Base-by-base conservation (phyloP, 345 rosid species). In the Anacardium occidentale region DNA sequence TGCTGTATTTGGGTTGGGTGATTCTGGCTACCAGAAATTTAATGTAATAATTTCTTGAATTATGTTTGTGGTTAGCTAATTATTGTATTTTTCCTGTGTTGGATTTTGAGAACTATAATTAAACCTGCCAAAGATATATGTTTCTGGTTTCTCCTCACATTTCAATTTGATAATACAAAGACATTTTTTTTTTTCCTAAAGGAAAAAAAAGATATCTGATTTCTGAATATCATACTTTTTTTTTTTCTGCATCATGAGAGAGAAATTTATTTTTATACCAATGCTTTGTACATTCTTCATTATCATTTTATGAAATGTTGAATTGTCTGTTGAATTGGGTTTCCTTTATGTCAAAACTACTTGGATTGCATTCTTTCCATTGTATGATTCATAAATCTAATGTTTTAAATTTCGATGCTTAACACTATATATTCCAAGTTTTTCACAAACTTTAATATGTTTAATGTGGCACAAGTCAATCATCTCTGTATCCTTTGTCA, bases 1-100 rank as follows among this genome's bases (percentile, higher is more conserved):
- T 83, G 87, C 98, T 0, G 98, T 94, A 68, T 94, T 92, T 84
- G 99, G 98, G 53, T 75, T 94, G 71, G 97, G 97, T 61, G 98
- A 90, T 80, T 92, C 98, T 66, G 85, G 98, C 74, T 94, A 90
- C 85, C 97, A 90, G 74, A 90, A 90, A 82, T 90, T 85, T 75
- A 94, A 92, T 76, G 97, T 89, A 84, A 83, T 76, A 48, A 37
- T 58, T 63, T 68, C 4, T 74, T 26, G 56, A 64, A 24, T 69
- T 63, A 20, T 47, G 51, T 66, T n/a, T 48, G 3, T 62, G 22
- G 34, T 71, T 21, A 15, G 10, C 14, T 59, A 58, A 20, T 22
- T 65, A 3, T n/a, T 32, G 18, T 68, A 14, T 4, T 24, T 45
- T 50, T 37, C 34, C 2, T 15, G n/a, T 52, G 67, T n/a, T 59